These are phyloP conservation scores for Sclerotinia sclerotiorum DNA, from an alignment of 2,329 filamentous ascomycete genomes.

Conservation along the genomic window DNA sequence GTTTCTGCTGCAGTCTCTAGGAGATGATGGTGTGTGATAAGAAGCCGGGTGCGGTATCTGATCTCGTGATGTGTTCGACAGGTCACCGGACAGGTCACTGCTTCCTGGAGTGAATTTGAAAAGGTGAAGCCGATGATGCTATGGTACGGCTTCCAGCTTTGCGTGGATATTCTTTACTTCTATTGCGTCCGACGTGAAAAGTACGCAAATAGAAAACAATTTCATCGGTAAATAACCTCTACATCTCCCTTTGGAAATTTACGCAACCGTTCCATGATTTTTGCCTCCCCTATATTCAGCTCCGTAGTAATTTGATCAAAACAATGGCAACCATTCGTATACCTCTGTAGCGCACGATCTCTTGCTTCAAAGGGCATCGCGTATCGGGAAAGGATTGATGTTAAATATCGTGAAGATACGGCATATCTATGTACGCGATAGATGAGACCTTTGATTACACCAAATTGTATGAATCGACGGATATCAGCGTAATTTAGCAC, in stretches of 20 bases:
- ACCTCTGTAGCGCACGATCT: slow-evolving; percentile 53
- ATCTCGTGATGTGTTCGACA: not conserved
- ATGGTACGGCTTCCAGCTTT: not conserved
- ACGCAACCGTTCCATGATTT: slow-evolving; percentile 68
- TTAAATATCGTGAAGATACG: slow-evolving; percentile 64
- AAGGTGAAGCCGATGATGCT: not conserved
- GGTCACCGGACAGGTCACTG: no score
- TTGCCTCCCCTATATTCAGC: slow-evolving; percentile 66
- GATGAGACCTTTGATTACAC: slow-evolving; percentile 89
- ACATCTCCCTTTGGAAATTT: slow-evolving; percentile 47
- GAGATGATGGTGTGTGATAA: not conserved
- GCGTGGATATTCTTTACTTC: not conserved
- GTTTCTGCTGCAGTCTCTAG: no score
- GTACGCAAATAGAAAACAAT: not conserved
- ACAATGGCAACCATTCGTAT: slow-evolving; percentile 71
- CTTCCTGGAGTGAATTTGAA: not conserved
- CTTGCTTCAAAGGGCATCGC: slow-evolving; percentile 40
- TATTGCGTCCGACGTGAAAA: not conserved
- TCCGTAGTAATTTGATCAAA: slow-evolving; percentile 84
- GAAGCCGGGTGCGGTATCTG: no score
- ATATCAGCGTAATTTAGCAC: slow-evolving; percentile 79
- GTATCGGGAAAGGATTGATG: slow-evolving; percentile 39
- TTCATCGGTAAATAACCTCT: slow-evolving; percentile 43
- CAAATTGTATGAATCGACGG: slow-evolving; percentile 89
- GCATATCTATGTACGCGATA: slow-evolving; percentile 93